These are phyloP conservation scores for Saccharomycopsis sp. DNA, from an alignment of 805 yeast species.

Conservation along the genomic window DNA sequence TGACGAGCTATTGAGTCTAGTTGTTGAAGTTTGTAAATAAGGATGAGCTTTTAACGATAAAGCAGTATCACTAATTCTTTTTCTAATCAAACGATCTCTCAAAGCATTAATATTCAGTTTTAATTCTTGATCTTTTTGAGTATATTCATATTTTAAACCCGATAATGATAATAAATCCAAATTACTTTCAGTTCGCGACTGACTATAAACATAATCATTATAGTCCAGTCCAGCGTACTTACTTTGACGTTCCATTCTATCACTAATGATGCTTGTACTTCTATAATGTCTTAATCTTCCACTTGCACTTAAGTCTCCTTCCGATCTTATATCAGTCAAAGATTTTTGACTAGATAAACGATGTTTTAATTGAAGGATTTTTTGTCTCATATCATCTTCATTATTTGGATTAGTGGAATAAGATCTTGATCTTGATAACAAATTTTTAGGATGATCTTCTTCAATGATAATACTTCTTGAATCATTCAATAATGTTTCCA, in stretches of 20 bases:
- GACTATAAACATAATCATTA: constrained; percentile 3
- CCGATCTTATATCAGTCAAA: constrained; percentile 12
- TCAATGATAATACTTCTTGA: constrained; percentile 11
- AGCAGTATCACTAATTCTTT: constrained; percentile 17
- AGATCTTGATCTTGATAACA: background rate
- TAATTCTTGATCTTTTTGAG: constrained; percentile 15
- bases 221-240: constrained; percentile 1
- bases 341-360: constrained; percentile 15
- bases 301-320: constrained; percentile 2
- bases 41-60: constrained; percentile 15
- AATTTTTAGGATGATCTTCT: background rate
- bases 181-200: constrained; percentile 4
- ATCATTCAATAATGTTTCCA: constrained; percentile 14
- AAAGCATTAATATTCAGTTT: constrained; percentile 16
- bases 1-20: background rate
- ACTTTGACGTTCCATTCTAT: constrained; percentile 7
- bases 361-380: constrained; percentile 9
- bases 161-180: constrained; percentile 13
- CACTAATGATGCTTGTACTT: constrained; percentile 13
- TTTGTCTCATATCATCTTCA: constrained; percentile 10
- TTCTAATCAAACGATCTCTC: constrained; percentile 13
- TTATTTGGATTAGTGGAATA: background rate
- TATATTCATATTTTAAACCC: constrained; percentile 9
- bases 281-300: constrained; percentile 12
- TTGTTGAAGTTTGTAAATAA: background rate